phyloP scores from a whole-genome alignment of 2,329 filamentous ascomycete species.

The Malbranchea zuffiana region DNA sequence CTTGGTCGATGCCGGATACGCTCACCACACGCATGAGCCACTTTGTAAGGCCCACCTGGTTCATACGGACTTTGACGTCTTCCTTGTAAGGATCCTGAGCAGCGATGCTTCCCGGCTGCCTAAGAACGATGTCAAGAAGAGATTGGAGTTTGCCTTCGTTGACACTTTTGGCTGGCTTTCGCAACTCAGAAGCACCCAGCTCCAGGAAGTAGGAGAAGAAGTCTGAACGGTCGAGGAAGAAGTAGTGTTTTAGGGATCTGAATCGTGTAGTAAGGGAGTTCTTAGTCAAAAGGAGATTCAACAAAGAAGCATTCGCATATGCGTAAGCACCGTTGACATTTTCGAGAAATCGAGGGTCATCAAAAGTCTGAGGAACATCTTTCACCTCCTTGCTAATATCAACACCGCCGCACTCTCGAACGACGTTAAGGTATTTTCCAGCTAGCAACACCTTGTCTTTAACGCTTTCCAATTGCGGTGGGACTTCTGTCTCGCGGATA shows the following conservation, averaged over 20 bases:
- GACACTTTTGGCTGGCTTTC: conserved; percentile 76
- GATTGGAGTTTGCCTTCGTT: conserved; percentile 92
- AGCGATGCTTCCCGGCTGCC: conserved; percentile 90
- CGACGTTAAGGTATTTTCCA: conserved; percentile 95
- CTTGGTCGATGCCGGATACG: conserved; percentile 88
- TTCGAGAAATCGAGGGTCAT: conserved; percentile 82
- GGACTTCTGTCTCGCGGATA: conserved; percentile 79
- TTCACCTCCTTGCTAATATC: conserved; percentile 80
- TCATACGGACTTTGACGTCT: conserved; percentile 95
- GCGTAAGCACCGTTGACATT: conserved; percentile 95
- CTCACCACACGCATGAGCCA: conserved; percentile 94
- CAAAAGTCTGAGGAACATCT: conserved; percentile 84
- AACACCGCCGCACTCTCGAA: conserved; percentile 90
- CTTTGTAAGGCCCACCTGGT: conserved; percentile 83
- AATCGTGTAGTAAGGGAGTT: conserved; percentile 81
- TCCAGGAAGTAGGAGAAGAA: conserved; percentile 98
- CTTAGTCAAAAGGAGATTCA: conserved; percentile 82
- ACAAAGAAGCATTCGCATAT: conserved; percentile 84
- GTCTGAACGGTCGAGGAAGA: conserved; percentile 94
- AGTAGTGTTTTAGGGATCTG: conserved; percentile 92
- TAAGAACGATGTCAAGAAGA: conserved; percentile 84
- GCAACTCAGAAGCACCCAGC: conserved; percentile 75
- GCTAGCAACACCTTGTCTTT: conserved; percentile 91
- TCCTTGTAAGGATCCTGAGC: conserved; percentile 96
- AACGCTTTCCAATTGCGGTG: conserved; percentile 79